These are phyloP conservation scores for Vaccinium corymbosum DNA, from an alignment of 148 eudicot species.

Conservation along the genomic window DNA sequence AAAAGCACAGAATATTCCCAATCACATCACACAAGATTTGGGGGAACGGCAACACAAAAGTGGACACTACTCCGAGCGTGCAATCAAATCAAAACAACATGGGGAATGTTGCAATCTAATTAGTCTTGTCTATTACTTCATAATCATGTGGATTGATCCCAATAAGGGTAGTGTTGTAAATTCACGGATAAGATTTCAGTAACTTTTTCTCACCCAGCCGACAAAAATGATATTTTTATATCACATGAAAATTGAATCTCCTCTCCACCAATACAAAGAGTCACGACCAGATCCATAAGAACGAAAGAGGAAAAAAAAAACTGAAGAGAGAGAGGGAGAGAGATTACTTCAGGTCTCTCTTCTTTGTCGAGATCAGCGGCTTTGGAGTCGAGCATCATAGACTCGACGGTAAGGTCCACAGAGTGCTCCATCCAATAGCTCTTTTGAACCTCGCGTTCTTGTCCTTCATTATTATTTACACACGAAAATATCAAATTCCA, in stretches of 20 bases:
- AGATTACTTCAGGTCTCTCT: conserved; percentile 91
- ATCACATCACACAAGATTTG: neutral
- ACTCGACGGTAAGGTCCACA: conserved; percentile 77
- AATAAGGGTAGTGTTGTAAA: neutral
- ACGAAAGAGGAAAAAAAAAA: neutral
- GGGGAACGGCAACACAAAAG: neutral
- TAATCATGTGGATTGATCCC: neutral
- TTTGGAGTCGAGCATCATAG: conserved; percentile 98
- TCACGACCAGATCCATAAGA: neutral
- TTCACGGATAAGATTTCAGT: neutral
- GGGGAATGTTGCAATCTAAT: neutral
- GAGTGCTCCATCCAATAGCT: conserved; percentile 93
- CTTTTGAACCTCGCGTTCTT: conserved; percentile 82
- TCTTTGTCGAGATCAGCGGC: conserved; percentile 95
- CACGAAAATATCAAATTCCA: neutral
- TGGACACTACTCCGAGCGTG: neutral
- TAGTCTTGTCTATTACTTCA: neutral
- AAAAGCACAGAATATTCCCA: neutral
- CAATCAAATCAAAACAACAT: neutral
- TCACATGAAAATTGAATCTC: neutral
- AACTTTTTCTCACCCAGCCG: neutral
- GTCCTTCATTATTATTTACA: conserved; percentile 22
- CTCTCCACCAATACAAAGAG: neutral
- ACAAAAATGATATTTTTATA: neutral
- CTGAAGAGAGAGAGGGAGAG: conserved; percentile 7